Conservation (phyloP, 179 eudicot species). For the Dionaea muscipula region DNA sequence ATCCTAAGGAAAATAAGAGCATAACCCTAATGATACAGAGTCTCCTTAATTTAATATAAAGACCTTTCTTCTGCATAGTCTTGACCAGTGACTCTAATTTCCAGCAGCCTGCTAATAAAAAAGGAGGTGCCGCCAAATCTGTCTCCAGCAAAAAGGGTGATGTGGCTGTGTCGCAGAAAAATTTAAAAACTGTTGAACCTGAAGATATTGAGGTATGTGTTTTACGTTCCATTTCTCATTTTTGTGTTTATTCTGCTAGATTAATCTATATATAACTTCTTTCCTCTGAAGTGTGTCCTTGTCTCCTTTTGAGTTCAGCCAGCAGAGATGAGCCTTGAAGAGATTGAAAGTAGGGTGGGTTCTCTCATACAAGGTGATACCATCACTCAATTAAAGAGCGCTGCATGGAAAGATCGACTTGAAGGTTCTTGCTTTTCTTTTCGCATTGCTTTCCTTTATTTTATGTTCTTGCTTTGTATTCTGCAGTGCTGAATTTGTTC, state of each 20-base stretch:
- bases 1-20: background rate
- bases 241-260: background rate
- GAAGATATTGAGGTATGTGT: slow-evolving; percentile 87
- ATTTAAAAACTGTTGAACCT: slow-evolving; percentile 44
- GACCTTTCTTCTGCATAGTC: background rate
- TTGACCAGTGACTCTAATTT: background rate
- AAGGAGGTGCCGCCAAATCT: slow-evolving; percentile 51
- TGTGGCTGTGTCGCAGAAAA: slow-evolving; percentile 47
- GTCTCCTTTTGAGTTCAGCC: slow-evolving; percentile 49
- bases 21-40: too few species aligned
- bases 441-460: too few species aligned
- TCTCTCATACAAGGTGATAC: slow-evolving; percentile 68
- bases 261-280: background rate
- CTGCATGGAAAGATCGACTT: slow-evolving; percentile 95
- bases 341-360: slow-evolving; percentile 83
- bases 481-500: too few species aligned
- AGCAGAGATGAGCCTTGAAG: slow-evolving; percentile 87
- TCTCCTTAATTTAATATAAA: too few species aligned
- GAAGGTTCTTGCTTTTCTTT: slow-evolving; percentile 49
- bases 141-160: slow-evolving; percentile 56
- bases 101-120: slow-evolving; percentile 57
- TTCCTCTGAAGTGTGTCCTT: background rate
- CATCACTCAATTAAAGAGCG: slow-evolving; percentile 69
- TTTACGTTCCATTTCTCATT: background rate
- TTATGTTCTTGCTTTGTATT: too few species aligned